phyloP scores from a whole-genome alignment of 345 rosid genomes.

The Firmiana major region DNA sequence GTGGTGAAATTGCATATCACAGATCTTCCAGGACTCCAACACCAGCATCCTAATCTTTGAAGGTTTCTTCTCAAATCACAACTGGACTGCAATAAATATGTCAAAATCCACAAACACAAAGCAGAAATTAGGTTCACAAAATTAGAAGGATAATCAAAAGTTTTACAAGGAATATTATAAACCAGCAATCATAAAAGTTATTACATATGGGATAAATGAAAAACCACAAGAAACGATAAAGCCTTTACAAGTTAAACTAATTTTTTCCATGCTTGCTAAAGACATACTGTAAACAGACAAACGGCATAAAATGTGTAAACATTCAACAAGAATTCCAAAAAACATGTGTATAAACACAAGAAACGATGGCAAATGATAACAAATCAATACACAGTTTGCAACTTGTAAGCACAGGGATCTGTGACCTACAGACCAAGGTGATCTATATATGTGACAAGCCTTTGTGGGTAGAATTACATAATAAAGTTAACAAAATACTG shows the following conservation, averaged over 20 bases:
- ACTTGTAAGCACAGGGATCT: not conserved
- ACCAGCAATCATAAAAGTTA: not conserved
- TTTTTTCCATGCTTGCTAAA: not conserved
- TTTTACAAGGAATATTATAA: not conserved
- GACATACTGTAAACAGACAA: not conserved
- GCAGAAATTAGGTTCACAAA: not conserved
- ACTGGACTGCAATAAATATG: constrained; percentile 27
- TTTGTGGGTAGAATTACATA: not conserved
- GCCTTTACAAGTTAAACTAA: not conserved
- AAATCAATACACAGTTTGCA: not conserved
- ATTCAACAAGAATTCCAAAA: not conserved
- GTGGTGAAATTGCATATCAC: not conserved
- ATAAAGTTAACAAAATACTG: not conserved
- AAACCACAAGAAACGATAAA: not conserved
- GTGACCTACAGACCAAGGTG: not conserved
- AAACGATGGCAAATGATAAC: not conserved
- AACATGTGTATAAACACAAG: not conserved
- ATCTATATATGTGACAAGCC: not conserved
- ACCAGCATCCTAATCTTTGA: constrained; percentile 16
- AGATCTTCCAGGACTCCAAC: constrained; percentile 8
- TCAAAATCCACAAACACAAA: not conserved
- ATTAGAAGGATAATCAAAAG: not conserved
- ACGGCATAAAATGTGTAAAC: not conserved
- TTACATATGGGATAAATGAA: not conserved
- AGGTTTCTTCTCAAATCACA: constrained; percentile 10